phyloP scores from a whole-genome alignment of 2,329 filamentous ascomycete genomes.

The Diatrype stigma region DNA sequence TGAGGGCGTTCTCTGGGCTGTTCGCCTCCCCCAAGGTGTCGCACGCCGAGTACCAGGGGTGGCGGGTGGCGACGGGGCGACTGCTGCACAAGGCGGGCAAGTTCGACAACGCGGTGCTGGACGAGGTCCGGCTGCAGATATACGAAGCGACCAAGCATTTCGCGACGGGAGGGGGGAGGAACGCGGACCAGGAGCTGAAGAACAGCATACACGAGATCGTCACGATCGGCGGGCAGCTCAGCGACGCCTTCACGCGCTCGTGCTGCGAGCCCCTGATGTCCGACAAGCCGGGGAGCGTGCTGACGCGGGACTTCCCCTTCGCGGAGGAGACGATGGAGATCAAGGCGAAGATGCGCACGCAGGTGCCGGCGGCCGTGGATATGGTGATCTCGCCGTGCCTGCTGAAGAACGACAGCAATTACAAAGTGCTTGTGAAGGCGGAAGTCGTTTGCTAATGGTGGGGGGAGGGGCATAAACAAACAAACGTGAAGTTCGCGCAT shows the following conservation, averaged over 20 bases:
- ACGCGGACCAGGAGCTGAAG: constrained; percentile 8
- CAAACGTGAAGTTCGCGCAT: neutral
- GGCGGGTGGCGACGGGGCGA: constrained; percentile 20
- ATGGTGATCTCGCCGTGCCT: constrained; percentile 26
- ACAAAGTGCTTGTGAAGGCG: constrained; percentile 23
- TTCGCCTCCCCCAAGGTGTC: constrained; percentile 9
- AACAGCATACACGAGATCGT: constrained; percentile 16
- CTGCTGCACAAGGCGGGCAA: constrained; percentile 14
- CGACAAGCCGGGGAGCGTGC: constrained; percentile 17
- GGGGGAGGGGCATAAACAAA: too few relatives aligned
- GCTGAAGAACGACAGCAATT: constrained; percentile 19
- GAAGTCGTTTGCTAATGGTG: constrained; percentile 23
- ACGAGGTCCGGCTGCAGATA: constrained; percentile 13
- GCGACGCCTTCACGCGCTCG: constrained; percentile 14
- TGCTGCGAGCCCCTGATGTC: constrained; percentile 20
- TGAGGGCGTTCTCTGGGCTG: constrained; percentile 7
- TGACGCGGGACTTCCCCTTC: constrained; percentile 20
- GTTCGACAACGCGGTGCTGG: constrained; percentile 13
- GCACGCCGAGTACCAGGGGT: constrained; percentile 13
- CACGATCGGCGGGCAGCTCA: constrained; percentile 15
- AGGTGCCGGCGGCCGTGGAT: constrained; percentile 16
- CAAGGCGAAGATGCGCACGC: constrained; percentile 11
- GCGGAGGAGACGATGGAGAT: constrained; percentile 18
- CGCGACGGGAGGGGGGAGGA: constrained; percentile 4
- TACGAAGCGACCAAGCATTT: constrained; percentile 14